phyloP scores from a whole-genome alignment of 139 green algal genomes.

The Chlamydomonas incerta region DNA sequence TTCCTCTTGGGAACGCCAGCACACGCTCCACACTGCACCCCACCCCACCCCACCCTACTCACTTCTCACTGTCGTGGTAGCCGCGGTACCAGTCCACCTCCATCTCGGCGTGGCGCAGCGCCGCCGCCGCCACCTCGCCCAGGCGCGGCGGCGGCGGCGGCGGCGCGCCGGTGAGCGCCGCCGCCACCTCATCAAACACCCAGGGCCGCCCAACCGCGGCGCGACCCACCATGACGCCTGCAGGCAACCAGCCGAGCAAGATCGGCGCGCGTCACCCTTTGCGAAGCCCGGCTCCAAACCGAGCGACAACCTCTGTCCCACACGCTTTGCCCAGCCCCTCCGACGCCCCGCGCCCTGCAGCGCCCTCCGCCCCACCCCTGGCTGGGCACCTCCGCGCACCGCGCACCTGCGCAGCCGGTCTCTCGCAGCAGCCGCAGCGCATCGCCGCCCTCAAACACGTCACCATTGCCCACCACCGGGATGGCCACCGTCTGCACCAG shows the following conservation, averaged over 20 bases:
- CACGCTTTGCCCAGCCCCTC: background rate
- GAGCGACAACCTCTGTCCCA: too few species aligned
- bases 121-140: background rate
- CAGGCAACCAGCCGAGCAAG: too few species aligned
- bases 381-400: background rate
- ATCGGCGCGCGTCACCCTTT: too few species aligned
- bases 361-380: too few species aligned
- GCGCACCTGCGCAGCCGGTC: slow-evolving; percentile 58
- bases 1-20: too few species aligned
- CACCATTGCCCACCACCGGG: slow-evolving; percentile 70
- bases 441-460: slow-evolving; percentile 62
- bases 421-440: slow-evolving; percentile 51
- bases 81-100: slow-evolving; percentile 39
- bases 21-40: too few species aligned
- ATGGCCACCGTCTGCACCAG: slow-evolving; percentile 52
- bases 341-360: too few species aligned
- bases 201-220: slow-evolving; percentile 59
- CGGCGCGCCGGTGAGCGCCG: slow-evolving; percentile 9
- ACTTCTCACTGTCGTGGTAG: slow-evolving; percentile 38
- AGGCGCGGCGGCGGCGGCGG: background rate
- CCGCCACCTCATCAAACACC: slow-evolving; percentile 47
- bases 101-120: slow-evolving; percentile 18
- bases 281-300: too few species aligned
- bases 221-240: slow-evolving; percentile 63
- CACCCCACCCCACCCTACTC: too few species aligned